Evolutionary conservation across 2,329 filamentous ascomycete genomes (phyloP), one percentile per base, ranked within the genome.

Genomic region (Leptosphaerulina australis): DNA sequence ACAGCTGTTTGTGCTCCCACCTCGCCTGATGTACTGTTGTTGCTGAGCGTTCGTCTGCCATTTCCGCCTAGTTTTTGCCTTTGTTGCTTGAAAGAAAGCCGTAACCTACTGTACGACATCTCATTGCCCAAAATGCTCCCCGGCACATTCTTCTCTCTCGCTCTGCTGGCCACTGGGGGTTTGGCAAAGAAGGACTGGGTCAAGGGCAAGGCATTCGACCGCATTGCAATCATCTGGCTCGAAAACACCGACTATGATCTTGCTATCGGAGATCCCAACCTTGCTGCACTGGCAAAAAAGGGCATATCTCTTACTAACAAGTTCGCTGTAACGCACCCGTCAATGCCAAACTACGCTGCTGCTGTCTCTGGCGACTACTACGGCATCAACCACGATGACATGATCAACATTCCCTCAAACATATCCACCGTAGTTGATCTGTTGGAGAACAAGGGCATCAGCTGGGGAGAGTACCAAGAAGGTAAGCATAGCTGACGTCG

Each of bases 321-420:
- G 60, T 77, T 74, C 50, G 87, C 79, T 15, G 74, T 88, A 29
- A 90, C 87, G 1, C 88, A 91, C 63, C 66, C 88, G 1, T 87
- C 83, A 0, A 81, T 91, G 77, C 88, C 88, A 15, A 92, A 92
- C 76, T 92, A 92, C 69, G 81, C 86, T 50, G 84, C 88, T 2
- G 70, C 83, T 1, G 81, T 87, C 35, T 83, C 81, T 24, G 88
- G 88, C 44, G 88, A 90, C 71, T 86, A 87, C 71, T 90, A 88
- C 59, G 88, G 88, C 57, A 85, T 90, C 72, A 76, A 80, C 66
- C 83, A 88, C 61, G 88, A 91, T 69, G 74, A 82, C 61, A 83
- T 90, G 69, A 80, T 79, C 51, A 63, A 68, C 21, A 67, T 77
- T 17, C 66, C 69, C 10, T 66, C 66, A 22, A 77, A 77, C 35